These are phyloP conservation scores for Citrus cavaleriei DNA, from an alignment of 345 rosid genomes.

Conservation along the genomic window DNA sequence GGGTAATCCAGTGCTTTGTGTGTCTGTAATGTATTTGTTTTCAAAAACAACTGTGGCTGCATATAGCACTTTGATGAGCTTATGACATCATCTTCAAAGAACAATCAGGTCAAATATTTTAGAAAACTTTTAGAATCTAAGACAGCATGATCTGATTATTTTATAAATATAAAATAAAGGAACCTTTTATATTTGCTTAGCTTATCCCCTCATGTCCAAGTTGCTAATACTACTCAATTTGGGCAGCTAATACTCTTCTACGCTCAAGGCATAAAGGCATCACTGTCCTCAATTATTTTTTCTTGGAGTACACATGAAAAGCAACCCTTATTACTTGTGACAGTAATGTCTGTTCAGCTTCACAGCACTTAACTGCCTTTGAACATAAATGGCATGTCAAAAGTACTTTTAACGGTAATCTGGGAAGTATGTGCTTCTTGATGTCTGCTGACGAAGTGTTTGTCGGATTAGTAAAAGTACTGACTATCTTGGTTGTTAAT, in stretches of 20 bases:
- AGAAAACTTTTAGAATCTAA: neutral
- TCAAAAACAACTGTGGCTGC: neutral
- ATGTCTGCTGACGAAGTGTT: neutral
- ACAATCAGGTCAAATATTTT: neutral
- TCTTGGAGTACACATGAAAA: neutral
- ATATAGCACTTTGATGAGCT: neutral
- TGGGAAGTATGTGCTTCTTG: conserved; percentile 4
- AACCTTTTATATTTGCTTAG: neutral
- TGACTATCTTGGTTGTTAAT: neutral
- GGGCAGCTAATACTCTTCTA: neutral
- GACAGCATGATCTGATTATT: neutral
- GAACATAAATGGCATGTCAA: neutral
- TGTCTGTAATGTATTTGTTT: neutral
- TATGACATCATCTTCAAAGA: neutral
- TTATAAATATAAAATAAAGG: neutral
- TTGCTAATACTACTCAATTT: neutral
- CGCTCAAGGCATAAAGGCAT: too few species aligned
- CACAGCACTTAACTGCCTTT: neutral
- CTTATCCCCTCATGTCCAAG: neutral
- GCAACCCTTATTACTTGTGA: neutral
- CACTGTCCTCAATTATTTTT: neutral
- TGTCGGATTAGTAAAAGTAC: neutral
- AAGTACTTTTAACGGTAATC: neutral
- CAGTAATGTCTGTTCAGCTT: neutral
- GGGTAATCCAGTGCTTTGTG: neutral